Conservation (phyloP, 2,329 filamentous ascomycete genomes). For the Xylariaceae sp. region DNA sequence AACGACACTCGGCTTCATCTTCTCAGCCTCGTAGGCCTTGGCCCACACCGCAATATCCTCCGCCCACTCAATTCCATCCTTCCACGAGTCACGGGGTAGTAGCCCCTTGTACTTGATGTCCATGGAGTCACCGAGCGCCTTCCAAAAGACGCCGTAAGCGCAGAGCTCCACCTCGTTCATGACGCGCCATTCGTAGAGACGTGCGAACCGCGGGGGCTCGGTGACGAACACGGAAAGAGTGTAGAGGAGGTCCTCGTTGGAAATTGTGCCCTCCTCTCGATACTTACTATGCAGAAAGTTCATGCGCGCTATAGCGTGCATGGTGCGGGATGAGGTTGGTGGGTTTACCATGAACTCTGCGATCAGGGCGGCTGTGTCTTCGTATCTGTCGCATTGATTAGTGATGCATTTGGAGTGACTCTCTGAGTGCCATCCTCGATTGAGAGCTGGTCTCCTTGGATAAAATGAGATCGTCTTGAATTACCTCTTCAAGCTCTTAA, state of each 20-base stretch:
- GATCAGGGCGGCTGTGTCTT: constrained; percentile 32
- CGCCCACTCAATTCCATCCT: constrained; percentile 50
- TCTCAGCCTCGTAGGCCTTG: constrained; percentile 54
- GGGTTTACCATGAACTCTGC: constrained; percentile 34
- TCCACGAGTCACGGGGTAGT: constrained; percentile 38
- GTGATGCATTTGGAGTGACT: not conserved
- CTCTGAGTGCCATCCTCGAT: not conserved
- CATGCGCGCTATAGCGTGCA: constrained; percentile 37
- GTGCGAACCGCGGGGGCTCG: constrained; percentile 63
- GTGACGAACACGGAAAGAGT: constrained; percentile 57
- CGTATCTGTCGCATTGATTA: constrained; percentile 22
- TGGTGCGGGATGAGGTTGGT: constrained; percentile 34
- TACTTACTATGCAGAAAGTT: constrained; percentile 39
- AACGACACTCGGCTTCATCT: constrained; percentile 53
- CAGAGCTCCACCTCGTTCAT: constrained; percentile 66
- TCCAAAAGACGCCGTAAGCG: constrained; percentile 69
- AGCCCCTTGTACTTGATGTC: constrained; percentile 52
- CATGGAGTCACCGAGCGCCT: constrained; percentile 68
- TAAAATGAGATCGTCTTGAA: not conserved
- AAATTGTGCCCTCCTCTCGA: constrained; percentile 33
- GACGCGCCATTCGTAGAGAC: constrained; percentile 66
- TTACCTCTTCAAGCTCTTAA: constrained; percentile 32
- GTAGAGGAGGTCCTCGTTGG: constrained; percentile 38
- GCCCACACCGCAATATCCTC: constrained; percentile 49
- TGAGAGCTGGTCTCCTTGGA: too few species aligned